phyloP scores from a whole-genome alignment of 305 asterid genomes.

The Fraxinus angustifolia region DNA sequence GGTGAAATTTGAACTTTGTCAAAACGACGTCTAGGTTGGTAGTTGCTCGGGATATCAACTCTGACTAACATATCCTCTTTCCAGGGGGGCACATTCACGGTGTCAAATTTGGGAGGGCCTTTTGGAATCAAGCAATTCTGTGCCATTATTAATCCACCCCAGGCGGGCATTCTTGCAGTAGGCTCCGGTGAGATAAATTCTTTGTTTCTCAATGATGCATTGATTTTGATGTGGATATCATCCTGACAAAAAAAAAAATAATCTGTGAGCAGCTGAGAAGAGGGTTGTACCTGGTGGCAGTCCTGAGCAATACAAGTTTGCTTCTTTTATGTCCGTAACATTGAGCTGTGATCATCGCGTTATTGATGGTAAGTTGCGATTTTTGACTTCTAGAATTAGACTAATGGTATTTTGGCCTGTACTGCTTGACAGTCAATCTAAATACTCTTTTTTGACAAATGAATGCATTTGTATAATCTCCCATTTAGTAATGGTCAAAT shows the following conservation, averaged over 20 bases:
- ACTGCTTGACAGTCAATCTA: not conserved
- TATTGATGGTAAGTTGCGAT: constrained; percentile 61
- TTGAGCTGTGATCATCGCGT: constrained; percentile 93
- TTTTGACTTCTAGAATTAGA: not conserved
- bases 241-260: not conserved
- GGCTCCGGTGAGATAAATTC: constrained; percentile 64
- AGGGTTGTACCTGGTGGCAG: constrained; percentile 69
- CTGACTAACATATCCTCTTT: constrained; percentile 13
- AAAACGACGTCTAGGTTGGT: not conserved
- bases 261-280: constrained; percentile 60
- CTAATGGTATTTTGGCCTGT: not conserved
- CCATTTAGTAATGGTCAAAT: not conserved
- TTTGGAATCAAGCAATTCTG: constrained; percentile 88
- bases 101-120: constrained; percentile 91
- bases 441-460: not conserved
- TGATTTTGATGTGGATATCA: not conserved
- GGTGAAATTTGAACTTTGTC: constrained; percentile 35
- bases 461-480: not conserved
- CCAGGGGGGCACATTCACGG: constrained; percentile 98
- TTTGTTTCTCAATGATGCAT: not conserved
- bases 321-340: constrained; percentile 73
- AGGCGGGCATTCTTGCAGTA: constrained; percentile 90
- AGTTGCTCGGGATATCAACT: not conserved
- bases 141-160: constrained; percentile 97
- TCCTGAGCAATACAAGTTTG: constrained; percentile 57